Conservation (phyloP, 2,329 filamentous ascomycete genomes). For the Claviceps digitariae region DNA sequence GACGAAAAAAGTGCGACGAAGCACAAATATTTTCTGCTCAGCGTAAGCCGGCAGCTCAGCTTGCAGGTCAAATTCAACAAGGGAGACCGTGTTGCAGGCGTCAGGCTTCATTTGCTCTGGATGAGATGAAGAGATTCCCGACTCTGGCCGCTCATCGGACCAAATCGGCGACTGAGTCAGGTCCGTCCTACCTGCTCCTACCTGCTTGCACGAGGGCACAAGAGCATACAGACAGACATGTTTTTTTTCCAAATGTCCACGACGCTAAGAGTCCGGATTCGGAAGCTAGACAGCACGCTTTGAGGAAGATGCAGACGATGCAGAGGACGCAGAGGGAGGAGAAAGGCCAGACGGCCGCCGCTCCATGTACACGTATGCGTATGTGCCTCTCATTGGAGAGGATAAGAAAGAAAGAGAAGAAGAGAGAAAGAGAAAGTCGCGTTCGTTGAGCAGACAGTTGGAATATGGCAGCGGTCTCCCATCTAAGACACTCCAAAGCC, state of each 20-base stretch:
- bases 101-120: background rate
- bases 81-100: background rate
- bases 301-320: background rate
- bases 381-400: no score
- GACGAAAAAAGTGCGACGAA: no score
- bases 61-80: background rate
- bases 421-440: no score
- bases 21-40: background rate
- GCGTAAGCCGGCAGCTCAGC: background rate
- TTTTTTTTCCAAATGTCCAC: background rate
- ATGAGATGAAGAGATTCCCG: background rate
- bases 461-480: background rate
- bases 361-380: background rate
- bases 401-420: no score
- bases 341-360: background rate
- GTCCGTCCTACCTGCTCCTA: background rate
- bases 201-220: background rate
- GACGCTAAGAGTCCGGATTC: background rate
- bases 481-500: constrained; percentile 1
- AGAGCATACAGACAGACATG: no score
- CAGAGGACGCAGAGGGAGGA: background rate
- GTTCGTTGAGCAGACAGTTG: background rate
- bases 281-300: background rate
- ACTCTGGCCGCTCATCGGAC: background rate
- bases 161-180: background rate